Evolutionary conservation across 306 rosid species (phyloP).

Genomic region (Cucumis cinereus): DNA sequence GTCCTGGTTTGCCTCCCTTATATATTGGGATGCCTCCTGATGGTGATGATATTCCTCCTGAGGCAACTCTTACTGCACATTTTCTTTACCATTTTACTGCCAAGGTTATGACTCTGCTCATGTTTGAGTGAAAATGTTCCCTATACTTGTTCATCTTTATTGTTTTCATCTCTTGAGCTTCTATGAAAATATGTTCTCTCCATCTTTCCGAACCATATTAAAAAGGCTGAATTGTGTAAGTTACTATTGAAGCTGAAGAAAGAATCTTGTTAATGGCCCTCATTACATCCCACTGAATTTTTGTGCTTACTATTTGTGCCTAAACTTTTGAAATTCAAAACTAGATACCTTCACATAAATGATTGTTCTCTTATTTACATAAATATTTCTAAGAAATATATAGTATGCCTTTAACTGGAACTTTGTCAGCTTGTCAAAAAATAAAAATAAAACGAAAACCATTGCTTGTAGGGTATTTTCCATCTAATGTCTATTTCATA

Average conservation of each 20-base stretch:
- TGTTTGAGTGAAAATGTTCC: slow-evolving; percentile 11
- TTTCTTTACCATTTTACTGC: slow-evolving; percentile 82
- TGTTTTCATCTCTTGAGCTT: not conserved
- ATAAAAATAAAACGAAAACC: not conserved
- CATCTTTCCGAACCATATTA: not conserved
- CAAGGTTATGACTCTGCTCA: slow-evolving; percentile 44
- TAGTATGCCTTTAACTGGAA: not conserved
- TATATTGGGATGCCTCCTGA: slow-evolving; percentile 62
- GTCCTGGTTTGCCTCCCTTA: slow-evolving; percentile 79
- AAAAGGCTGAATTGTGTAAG: not conserved
- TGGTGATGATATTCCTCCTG: slow-evolving; percentile 86
- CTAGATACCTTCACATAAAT: not conserved
- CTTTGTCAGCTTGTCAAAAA: not conserved
- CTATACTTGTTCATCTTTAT: not conserved
- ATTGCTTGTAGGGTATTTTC: not conserved
- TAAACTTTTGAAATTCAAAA: not conserved
- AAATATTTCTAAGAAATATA: not conserved
- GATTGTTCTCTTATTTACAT: not conserved
- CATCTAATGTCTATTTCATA: not conserved
- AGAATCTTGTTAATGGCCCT: not conserved
- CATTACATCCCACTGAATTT: not conserved
- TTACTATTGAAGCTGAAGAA: not conserved
- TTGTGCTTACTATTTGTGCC: not conserved
- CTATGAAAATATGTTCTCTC: not conserved
- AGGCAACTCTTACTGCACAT: slow-evolving; percentile 80